These are phyloP conservation scores for Conoideocrella luteorostrata DNA, from an alignment of 2,329 filamentous ascomycete species.

Conservation along the genomic window DNA sequence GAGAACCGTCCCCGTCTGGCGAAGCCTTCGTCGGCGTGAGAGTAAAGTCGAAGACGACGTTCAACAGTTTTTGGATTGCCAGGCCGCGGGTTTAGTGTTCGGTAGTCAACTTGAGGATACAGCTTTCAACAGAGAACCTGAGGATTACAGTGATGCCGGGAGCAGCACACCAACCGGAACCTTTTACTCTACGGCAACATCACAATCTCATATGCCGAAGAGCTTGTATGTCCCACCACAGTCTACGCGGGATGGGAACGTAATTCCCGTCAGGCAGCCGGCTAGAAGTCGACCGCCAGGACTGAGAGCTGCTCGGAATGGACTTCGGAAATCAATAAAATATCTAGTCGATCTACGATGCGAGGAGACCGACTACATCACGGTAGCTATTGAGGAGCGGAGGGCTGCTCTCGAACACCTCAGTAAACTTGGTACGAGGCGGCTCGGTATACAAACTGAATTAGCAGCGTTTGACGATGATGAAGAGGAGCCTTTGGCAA, in stretches of 20 bases:
- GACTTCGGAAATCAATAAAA: constrained; percentile 56
- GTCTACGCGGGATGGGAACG: constrained; percentile 35
- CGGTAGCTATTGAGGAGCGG: constrained; percentile 48
- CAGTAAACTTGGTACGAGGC: constrained; percentile 43
- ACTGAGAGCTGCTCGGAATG: constrained; percentile 56
- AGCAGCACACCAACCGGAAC: constrained; percentile 35
- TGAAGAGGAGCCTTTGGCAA: constrained; percentile 50
- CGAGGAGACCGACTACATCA: constrained; percentile 59
- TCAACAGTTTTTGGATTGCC: constrained; percentile 42
- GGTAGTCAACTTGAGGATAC: constrained; percentile 23
- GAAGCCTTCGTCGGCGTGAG: constrained; percentile 39
- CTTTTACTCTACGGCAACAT: constrained; percentile 32
- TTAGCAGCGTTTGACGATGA: constrained; percentile 49
- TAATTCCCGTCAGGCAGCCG: constrained; percentile 57
- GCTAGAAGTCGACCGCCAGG: constrained; percentile 42
- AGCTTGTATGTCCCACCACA: constrained; percentile 35
- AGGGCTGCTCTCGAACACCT: constrained; percentile 53
- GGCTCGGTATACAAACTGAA: constrained; percentile 42
- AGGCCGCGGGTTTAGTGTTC: constrained; percentile 37
- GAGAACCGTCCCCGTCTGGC: constrained; percentile 38
- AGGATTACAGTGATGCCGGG: constrained; percentile 32
- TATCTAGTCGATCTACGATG: constrained; percentile 59
- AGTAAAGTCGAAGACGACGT: constrained; percentile 39
- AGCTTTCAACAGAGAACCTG: constrained; percentile 14
- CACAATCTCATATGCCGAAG: constrained; percentile 32